Evolutionary conservation across 2,329 filamentous ascomycete genomes (phyloP), one percentile per base, ranked within the genome.

Genomic region (Ascosphaera apis): DNA sequence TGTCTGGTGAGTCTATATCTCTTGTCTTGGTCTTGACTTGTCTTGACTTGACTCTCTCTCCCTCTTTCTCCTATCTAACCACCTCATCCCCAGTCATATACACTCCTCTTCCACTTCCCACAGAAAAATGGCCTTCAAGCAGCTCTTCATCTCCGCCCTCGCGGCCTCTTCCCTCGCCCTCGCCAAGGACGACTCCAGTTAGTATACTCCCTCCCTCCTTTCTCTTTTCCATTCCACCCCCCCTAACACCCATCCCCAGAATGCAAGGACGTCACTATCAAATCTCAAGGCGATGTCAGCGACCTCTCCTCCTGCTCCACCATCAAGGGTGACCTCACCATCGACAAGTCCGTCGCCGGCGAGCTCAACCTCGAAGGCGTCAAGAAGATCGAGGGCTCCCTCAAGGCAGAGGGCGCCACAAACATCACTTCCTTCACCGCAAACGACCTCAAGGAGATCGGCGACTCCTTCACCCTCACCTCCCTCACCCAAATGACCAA

Each of bases 401-500:
- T 77, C 37, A 56, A 53, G 34, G 58, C 57, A 47, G 53, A 55
- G 37, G 60, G 61, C 47, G 67, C 63, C 42, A 68, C 72, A 43
- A 63, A 67, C 43, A 59, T 93, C 41, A 69, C 69, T 48, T 65
- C 62, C 38, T 56, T 93, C 41, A 56, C 61, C 36, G 76, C 71
- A 43, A 53, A 58, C 41, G 62, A 65, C 37, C 64, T 95, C 43
- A 51, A 58, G 43, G 59, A 60, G 35, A 78, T 98, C 50, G 66
- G 64, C 34, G 73, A 76, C 34, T 56, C 53, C n/a, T 83, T 93
- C 63, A 56, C 60, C 40, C 61, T 95, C 43, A 60, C 67, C 45
- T 70, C 70, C 44, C 62, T 82, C 38, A 79, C 74, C 42, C 60
- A 69, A 25, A 65, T 98, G 38, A 70, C 66, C 46, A 67, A 61